Conservation (phyloP, 108 stramenopile species). For the Nitzschia putrida region DNA sequence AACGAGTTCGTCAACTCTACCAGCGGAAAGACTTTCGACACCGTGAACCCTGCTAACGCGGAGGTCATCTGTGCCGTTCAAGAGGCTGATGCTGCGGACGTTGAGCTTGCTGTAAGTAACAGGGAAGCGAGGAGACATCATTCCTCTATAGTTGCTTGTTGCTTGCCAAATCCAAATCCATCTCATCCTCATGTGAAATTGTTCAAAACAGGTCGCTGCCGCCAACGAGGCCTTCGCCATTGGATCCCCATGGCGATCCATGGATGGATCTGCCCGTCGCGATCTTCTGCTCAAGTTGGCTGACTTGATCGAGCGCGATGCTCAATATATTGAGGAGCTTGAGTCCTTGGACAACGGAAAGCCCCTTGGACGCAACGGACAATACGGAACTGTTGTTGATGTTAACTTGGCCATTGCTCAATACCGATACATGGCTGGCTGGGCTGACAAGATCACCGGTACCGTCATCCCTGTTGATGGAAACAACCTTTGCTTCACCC, state of each 20-base stretch:
- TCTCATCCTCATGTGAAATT: background rate
- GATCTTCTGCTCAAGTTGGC: constrained; percentile 38
- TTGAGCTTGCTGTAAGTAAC: constrained; percentile 33
- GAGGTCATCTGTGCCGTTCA: constrained; percentile 38
- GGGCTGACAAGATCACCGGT: too few relatives aligned
- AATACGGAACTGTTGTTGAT: too few relatives aligned
- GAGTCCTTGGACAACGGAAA: too few relatives aligned
- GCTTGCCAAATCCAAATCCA: background rate
- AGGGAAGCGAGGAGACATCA: too few relatives aligned
- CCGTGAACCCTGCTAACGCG: constrained; percentile 46
- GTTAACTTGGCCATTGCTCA: too few relatives aligned
- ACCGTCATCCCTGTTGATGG: too few relatives aligned
- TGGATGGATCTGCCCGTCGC: constrained; percentile 34
- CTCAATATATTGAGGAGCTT: constrained; percentile 29
- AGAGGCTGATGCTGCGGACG: constrained; percentile 32
- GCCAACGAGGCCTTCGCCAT: constrained; percentile 40
- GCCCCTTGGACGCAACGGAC: too few relatives aligned
- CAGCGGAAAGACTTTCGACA: too few relatives aligned
- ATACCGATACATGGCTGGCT: too few relatives aligned
- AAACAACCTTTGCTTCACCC: too few relatives aligned
- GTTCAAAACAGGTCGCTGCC: background rate
- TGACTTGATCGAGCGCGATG: constrained; percentile 35
- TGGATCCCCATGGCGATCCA: constrained; percentile 38
- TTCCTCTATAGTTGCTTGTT: too few relatives aligned
- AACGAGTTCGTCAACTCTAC: too few relatives aligned